phyloP scores from a whole-genome alignment of 1,284 basidiomycete genomes.

The Earliella scabrosa region DNA sequence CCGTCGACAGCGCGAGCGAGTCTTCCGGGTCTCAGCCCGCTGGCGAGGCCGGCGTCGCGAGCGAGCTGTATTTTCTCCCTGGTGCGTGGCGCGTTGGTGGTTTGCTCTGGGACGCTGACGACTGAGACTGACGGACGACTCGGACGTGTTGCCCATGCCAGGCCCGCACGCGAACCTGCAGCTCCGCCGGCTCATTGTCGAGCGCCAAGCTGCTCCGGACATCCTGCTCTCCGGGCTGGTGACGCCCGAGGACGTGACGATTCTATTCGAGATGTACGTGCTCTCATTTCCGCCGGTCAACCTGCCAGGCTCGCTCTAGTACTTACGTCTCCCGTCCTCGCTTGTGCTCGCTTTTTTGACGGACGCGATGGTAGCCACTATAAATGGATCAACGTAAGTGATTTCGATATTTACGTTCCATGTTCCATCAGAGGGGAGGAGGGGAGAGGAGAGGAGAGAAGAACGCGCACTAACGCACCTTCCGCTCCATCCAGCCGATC shows the following conservation, averaged over 20 bases:
- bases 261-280: conserved; percentile 50
- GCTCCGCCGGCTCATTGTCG: conserved; percentile 47
- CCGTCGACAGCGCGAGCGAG: conserved; percentile 12
- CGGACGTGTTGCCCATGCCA: too few relatives aligned
- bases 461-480: conserved; percentile 62
- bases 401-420: too few relatives aligned
- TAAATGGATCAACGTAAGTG: conserved; percentile 42
- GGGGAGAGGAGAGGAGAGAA: too few relatives aligned
- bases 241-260: conserved; percentile 44
- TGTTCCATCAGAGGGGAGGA: too few relatives aligned
- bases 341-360: too few relatives aligned
- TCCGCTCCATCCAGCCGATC: conserved; percentile 48
- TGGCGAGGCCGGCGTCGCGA: conserved; percentile 32
- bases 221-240: conserved; percentile 49
- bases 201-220: conserved; percentile 46
- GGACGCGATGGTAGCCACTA: conserved; percentile 40
- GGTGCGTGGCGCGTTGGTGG: conserved; percentile 23
- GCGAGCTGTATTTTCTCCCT: conserved; percentile 34
- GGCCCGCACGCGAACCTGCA: conserved; percentile 38
- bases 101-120: not conserved
- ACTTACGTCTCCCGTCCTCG: not conserved
- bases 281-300: not conserved
- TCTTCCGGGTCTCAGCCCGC: conserved; percentile 8
- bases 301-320: conserved; percentile 4
- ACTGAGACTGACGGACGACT: too few relatives aligned